Conservation (phyloP, 345 rosid genomes). For the Citrus reticulata region DNA sequence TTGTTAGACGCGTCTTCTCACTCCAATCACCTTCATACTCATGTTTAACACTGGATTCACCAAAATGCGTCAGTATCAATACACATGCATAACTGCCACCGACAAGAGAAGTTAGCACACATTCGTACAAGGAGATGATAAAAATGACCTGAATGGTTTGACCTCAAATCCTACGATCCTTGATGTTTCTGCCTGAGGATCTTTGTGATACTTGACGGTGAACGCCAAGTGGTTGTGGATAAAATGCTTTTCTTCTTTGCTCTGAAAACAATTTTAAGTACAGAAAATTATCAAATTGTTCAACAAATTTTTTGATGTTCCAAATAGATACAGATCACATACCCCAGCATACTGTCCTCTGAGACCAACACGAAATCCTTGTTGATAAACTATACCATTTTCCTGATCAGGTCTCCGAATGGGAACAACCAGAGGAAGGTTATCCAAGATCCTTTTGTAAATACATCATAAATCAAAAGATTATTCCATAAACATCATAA, state of each 20-base stretch:
- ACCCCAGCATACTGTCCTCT: conserved; percentile 66
- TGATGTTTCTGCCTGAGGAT: conserved; percentile 49
- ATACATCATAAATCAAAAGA: conserved; percentile 1
- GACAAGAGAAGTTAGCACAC: conserved; percentile 1
- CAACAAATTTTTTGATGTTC: background rate
- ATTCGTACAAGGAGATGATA: background rate
- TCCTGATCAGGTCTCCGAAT: conserved; percentile 46
- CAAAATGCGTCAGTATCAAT: conserved; percentile 14
- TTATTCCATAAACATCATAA: background rate
- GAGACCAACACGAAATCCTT: conserved; percentile 63
- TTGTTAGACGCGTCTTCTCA: conserved; percentile 59
- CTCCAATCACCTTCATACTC: conserved; percentile 73
- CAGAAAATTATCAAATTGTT: background rate
- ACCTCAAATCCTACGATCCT: conserved; percentile 95
- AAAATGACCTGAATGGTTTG: conserved; percentile 72
- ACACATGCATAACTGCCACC: background rate
- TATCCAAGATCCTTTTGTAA: conserved; percentile 64
- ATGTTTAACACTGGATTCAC: conserved; percentile 62
- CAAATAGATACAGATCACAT: conserved; percentile 21
- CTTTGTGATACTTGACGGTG: conserved; percentile 72
- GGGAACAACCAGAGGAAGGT: conserved; percentile 71
- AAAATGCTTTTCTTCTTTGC: conserved; percentile 75
- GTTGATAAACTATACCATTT: conserved; percentile 47
- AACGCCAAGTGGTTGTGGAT: conserved; percentile 80
- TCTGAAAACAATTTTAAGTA: conserved; percentile 38